phyloP scores from a whole-genome alignment of 2,329 filamentous ascomycete genomes.

The Diaporthe ampelina region DNA sequence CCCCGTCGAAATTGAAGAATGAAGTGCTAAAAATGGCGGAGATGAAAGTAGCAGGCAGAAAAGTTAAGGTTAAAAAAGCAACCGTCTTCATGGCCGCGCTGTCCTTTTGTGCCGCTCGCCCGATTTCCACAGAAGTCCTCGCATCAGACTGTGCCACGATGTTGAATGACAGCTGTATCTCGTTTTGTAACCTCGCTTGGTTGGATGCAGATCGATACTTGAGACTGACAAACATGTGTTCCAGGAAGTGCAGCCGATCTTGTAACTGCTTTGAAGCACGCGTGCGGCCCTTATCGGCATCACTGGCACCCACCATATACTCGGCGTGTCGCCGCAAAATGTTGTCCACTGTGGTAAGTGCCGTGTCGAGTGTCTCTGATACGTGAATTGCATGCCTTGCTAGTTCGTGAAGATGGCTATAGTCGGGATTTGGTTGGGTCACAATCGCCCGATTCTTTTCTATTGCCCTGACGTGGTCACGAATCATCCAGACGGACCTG shows the following conservation, averaged over 20 bases:
- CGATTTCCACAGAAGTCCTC: constrained; percentile 54
- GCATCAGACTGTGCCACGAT: constrained; percentile 59
- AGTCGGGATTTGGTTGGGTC: constrained; percentile 48
- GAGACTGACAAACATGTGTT: constrained; percentile 53
- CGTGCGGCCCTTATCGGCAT: not conserved
- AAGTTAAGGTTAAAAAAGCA: not conserved
- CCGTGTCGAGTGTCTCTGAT: constrained; percentile 55
- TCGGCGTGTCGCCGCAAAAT: not conserved
- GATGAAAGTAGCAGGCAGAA: not conserved
- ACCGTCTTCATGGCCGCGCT: constrained; percentile 46
- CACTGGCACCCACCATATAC: not conserved
- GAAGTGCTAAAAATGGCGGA: constrained; percentile 13
- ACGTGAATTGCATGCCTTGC: constrained; percentile 61
- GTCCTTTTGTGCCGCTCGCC: constrained; percentile 53
- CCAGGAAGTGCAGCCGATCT: constrained; percentile 50
- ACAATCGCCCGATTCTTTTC: constrained; percentile 45
- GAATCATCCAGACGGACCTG: constrained; percentile 56
- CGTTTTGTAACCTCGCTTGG: constrained; percentile 62
- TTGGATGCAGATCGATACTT: constrained; percentile 55
- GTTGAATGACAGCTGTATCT: constrained; percentile 68
- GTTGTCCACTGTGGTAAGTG: constrained; percentile 44
- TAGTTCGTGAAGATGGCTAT: constrained; percentile 55
- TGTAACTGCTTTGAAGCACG: constrained; percentile 35
- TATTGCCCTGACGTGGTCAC: constrained; percentile 51
- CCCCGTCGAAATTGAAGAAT: constrained; percentile 21